Conservation (phyloP, 2,329 filamentous ascomycete genomes). For the Stemphylium beticola region DNA sequence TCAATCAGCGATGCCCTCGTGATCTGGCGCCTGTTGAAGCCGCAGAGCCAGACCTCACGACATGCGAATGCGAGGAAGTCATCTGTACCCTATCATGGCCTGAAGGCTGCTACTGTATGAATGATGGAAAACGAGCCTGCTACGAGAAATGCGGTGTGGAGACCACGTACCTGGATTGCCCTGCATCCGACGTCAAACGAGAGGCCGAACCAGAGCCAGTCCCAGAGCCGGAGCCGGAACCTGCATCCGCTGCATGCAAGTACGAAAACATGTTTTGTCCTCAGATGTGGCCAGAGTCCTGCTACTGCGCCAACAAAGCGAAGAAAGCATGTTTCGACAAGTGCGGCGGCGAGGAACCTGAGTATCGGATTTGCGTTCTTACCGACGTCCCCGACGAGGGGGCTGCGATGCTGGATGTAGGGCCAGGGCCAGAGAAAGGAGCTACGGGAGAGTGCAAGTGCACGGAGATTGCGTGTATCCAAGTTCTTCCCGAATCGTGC, state of each 20-base stretch:
- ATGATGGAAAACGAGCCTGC: too few species aligned
- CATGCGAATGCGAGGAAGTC: conserved; percentile 25
- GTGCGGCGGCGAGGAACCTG: conserved; percentile 25
- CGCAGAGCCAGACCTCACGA: neutral
- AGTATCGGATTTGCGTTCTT: conserved; percentile 8
- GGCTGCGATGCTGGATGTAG: neutral
- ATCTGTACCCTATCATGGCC: conserved; percentile 17
- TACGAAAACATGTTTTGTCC: conserved; percentile 30
- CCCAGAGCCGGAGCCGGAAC: neutral
- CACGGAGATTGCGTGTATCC: conserved; percentile 25
- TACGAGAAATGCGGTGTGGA: too few species aligned
- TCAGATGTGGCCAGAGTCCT: conserved; percentile 35
- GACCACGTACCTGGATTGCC: too few species aligned
- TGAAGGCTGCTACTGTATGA: too few species aligned
- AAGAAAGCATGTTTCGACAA: conserved; percentile 33
- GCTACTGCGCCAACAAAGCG: conserved; percentile 36
- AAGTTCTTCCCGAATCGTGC: conserved; percentile 38
- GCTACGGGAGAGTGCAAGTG: conserved; percentile 25
- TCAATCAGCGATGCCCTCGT: neutral
- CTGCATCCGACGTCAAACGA: too few species aligned
- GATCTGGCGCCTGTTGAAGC: neutral
- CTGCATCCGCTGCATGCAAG: neutral
- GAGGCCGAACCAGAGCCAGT: neutral
- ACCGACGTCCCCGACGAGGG: neutral
- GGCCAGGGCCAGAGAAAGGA: neutral